These are phyloP conservation scores for Papiliotrema terrestris DNA, from an alignment of 1,284 basidiomycete species.

Conservation along the genomic window DNA sequence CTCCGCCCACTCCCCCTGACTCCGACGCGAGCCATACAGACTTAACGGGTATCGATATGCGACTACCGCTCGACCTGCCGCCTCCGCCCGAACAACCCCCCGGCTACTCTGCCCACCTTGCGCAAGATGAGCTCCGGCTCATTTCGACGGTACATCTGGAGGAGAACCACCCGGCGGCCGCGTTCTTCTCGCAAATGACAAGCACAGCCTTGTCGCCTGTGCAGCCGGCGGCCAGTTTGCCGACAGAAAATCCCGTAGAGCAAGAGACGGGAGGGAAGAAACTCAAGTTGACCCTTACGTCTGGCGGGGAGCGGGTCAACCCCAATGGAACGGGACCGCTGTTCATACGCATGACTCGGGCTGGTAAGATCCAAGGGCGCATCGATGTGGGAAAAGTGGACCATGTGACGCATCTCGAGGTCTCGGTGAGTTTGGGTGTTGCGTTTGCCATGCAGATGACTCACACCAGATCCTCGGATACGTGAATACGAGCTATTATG, in stretches of 20 bases:
- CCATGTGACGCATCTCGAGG: slow-evolving; percentile 24
- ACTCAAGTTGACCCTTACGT: slow-evolving; percentile 19
- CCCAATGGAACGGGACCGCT: slow-evolving; percentile 28
- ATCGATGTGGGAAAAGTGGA: slow-evolving; percentile 34
- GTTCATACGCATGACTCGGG: slow-evolving; percentile 20
- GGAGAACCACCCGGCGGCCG: slow-evolving; percentile 30
- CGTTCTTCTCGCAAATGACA: slow-evolving; percentile 27
- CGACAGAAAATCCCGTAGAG: background rate
- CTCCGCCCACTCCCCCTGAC: background rate
- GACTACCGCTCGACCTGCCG: slow-evolving; percentile 15
- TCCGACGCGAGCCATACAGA: background rate
- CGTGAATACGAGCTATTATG: slow-evolving; percentile 30
- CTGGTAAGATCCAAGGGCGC: slow-evolving; percentile 23
- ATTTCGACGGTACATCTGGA: slow-evolving; percentile 36
- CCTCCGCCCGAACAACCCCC: slow-evolving; percentile 20
- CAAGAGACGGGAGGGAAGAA: slow-evolving; percentile 26
- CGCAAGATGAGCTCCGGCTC: slow-evolving; percentile 25
- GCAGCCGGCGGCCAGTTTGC: slow-evolving; percentile 1
- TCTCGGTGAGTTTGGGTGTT: slow-evolving; percentile 22
- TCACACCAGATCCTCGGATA: slow-evolving; percentile 24
- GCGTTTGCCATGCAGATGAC: background rate
- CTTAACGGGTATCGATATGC: background rate
- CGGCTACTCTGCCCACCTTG: slow-evolving; percentile 28
- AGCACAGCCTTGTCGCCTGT: slow-evolving; percentile 7
- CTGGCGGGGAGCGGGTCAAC: slow-evolving; percentile 20